phyloP scores from a whole-genome alignment of 83 land plant species.

The Picea engelmannii region DNA sequence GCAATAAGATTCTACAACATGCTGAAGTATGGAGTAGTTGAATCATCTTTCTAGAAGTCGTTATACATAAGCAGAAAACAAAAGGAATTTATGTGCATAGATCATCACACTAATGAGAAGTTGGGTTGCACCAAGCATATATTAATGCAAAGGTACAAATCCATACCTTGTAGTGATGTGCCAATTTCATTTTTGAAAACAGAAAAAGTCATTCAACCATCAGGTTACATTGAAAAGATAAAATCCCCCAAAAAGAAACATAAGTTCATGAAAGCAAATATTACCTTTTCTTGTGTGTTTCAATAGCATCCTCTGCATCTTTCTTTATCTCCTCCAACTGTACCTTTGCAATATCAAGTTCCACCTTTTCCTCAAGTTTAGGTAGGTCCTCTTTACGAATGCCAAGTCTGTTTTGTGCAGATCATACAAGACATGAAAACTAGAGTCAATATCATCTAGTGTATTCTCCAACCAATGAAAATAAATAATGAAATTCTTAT shows the following conservation, averaged over 20 bases:
- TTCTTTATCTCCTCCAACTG: constrained; percentile 61
- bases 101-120: neutral
- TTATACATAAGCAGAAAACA: neutral
- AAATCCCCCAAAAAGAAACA: neutral
- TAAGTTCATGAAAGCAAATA: neutral
- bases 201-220: neutral
- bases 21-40: neutral
- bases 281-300: constrained; percentile 66
- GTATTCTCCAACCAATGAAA: neutral
- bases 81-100: neutral
- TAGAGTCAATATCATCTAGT: neutral
- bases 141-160: neutral
- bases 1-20: constrained; percentile 6
- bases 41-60: neutral
- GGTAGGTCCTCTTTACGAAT: constrained; percentile 56
- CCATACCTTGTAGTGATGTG: neutral
- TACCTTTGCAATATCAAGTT: constrained; percentile 65
- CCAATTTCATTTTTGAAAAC: neutral
- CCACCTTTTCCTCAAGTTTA: constrained; percentile 65
- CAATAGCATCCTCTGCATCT: constrained; percentile 65
- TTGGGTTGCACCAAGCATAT: neutral
- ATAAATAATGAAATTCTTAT: neutral
- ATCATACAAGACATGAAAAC: neutral
- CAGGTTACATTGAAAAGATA: neutral
- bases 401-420: constrained; percentile 59